These are phyloP conservation scores for Xanthoconium stramineum DNA, from an alignment of 768 basidiomycete genomes.

Conservation along the genomic window DNA sequence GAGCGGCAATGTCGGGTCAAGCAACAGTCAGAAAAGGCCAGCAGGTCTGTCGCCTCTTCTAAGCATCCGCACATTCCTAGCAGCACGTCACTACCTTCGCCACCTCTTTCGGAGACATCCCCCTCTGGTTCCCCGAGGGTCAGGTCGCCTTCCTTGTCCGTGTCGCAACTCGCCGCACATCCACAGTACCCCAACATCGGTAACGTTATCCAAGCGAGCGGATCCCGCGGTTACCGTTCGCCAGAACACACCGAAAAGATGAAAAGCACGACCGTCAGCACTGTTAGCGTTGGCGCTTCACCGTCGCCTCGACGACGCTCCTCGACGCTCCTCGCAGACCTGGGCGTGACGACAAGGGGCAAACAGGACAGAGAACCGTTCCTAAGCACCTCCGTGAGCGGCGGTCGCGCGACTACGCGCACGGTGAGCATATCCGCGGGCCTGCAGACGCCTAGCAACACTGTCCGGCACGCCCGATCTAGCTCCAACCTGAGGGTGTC, in stretches of 20 bases:
- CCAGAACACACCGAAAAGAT: slow-evolving; percentile 6
- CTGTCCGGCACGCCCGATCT: slow-evolving; percentile 24
- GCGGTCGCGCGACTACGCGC: not conserved
- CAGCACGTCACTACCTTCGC: slow-evolving; percentile 20
- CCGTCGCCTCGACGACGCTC: slow-evolving; percentile 23
- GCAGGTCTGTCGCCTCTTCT: not conserved
- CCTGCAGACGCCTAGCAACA: not conserved
- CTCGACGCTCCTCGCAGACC: slow-evolving; percentile 20
- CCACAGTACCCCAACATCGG: slow-evolving; percentile 22
- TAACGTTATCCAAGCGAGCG: slow-evolving; percentile 14
- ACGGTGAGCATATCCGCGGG: not conserved
- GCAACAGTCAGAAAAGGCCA: slow-evolving; percentile 5
- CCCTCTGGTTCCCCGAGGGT: slow-evolving; percentile 22
- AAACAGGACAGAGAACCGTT: not conserved
- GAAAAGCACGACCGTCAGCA: slow-evolving; percentile 19
- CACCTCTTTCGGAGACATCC: slow-evolving; percentile 28
- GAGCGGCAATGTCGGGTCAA: slow-evolving; percentile 34
- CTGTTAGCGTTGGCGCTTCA: slow-evolving; percentile 22
- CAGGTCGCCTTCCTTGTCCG: slow-evolving; percentile 11
- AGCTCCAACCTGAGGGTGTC: slow-evolving; percentile 24
- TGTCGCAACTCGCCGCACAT: not conserved
- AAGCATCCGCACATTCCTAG: not conserved
- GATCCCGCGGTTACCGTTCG: not conserved
- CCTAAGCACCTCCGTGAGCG: not conserved
- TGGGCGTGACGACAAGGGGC: slow-evolving; percentile 5